Conservation (phyloP, 2,329 filamentous ascomycete genomes). For the Talaromyces marneffei region DNA sequence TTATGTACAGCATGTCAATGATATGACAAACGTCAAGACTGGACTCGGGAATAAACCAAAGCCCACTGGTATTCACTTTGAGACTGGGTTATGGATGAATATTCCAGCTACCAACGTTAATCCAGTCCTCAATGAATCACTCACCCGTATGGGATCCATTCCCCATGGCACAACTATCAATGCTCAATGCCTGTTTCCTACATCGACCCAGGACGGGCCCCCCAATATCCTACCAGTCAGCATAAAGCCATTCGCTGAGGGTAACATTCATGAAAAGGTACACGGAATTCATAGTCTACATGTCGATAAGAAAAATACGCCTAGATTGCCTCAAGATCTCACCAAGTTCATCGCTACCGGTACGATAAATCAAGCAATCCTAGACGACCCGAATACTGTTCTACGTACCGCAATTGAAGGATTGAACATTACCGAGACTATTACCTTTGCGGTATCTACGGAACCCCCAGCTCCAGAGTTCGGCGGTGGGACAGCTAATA, state of each 20-base stretch:
- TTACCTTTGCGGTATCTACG: background rate
- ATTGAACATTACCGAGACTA: background rate
- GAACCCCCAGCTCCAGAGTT: background rate
- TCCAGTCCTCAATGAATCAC: constrained; percentile 21
- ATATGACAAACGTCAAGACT: background rate
- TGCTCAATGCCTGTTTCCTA: constrained; percentile 28
- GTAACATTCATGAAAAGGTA: background rate
- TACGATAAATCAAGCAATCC: background rate
- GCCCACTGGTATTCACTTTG: constrained; percentile 35
- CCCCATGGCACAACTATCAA: constrained; percentile 44
- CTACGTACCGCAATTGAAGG: background rate
- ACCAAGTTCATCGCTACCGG: background rate
- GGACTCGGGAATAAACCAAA: background rate
- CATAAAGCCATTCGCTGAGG: background rate
- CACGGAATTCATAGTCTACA: background rate
- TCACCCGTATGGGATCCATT: constrained; percentile 39
- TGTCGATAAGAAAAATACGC: no score
- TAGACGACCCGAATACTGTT: background rate
- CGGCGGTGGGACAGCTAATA: background rate
- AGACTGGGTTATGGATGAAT: constrained; percentile 39
- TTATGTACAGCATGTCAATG: background rate
- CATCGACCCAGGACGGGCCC: constrained; percentile 23
- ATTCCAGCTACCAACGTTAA: constrained; percentile 27
- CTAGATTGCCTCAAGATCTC: background rate
- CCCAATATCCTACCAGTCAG: constrained; percentile 22